Evolutionary conservation across 2,329 filamentous ascomycete genomes (phyloP), one percentile per base, ranked within the genome.

Genomic region (Didymellaceae sp.): DNA sequence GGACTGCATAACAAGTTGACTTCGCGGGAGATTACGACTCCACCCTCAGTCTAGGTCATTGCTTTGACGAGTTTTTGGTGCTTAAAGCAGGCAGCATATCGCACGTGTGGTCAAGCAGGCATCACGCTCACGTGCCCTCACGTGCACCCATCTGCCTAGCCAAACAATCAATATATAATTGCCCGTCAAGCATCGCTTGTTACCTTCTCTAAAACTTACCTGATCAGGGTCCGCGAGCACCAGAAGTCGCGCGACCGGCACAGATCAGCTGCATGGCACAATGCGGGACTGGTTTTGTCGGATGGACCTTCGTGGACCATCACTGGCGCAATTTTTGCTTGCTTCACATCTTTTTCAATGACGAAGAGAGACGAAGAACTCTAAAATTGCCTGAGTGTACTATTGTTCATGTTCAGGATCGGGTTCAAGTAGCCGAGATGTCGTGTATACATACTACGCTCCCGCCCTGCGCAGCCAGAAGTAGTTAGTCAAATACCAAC

Each of bases 301-400:
- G 41, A 42, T 26, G 31, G 25, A 18, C 20, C 25, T 21, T 40
- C 21, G 8, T 18, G 37, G 37, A 31, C 20, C 3, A 11, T 41
- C 48, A 42, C 42, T 52, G 42, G 41, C 48, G 42, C 31, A 46
- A 37, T 52, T 35, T 45, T 46, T 46, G 35, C 25, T 52, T 38
- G 35, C 42, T 52, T 18, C 22, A 9, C 9, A 26, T 41, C 25
- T 46, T 41, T 45, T 28, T 32, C 10, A 9, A 38, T 38, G 25
- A 11, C 33, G 9, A 20, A 25, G 20, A 42, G 45, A 34, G 25
- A 5, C 11, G 6, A 11, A 35, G 25, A 16, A 10, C 13, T n/a
- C n/a, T n/a, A n/a, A n/a, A n/a, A n/a, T n/a, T n/a, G n/a, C n/a
- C n/a, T n/a, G n/a, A n/a, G n/a, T n/a, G n/a, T n/a, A n/a, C n/a